These are phyloP conservation scores for Suhomyces kunorum DNA, from an alignment of 1,139 yeast genomes.

Conservation along the genomic window DNA sequence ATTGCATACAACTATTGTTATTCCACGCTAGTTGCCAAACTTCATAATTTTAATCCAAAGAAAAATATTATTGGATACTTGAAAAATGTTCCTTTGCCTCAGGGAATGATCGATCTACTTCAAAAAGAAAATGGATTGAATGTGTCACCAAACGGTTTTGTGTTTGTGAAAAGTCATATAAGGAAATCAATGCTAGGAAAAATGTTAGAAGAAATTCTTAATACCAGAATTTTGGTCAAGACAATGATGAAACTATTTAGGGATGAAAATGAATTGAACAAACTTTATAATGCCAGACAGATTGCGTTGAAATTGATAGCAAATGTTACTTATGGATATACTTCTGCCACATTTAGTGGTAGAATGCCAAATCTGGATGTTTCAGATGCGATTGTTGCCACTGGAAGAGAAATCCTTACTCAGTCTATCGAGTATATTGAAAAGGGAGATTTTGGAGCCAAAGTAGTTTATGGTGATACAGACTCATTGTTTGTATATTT, in stretches of 20 bases:
- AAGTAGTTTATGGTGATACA: slow-evolving; percentile 95
- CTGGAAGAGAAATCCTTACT: slow-evolving; percentile 82
- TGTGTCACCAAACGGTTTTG: slow-evolving; percentile 84
- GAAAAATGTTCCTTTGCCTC: slow-evolving; percentile 50
- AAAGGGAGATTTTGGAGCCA: slow-evolving; percentile 71
- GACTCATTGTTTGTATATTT: slow-evolving; percentile 89
- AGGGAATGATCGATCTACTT: slow-evolving; percentile 57
- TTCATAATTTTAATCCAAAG: slow-evolving; percentile 52
- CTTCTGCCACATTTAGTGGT: slow-evolving; percentile 93
- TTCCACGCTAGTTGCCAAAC: slow-evolving; percentile 78
- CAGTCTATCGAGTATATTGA: slow-evolving; percentile 73
- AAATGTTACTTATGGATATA: slow-evolving; percentile 93
- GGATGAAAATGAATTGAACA: slow-evolving; percentile 47
- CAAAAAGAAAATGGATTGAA: slow-evolving; percentile 51
- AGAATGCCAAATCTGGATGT: slow-evolving; percentile 96
- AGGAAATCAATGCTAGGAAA: slow-evolving; percentile 76
- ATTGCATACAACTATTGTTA: slow-evolving; percentile 92
- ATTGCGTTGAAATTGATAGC: slow-evolving; percentile 87
- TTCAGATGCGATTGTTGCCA: slow-evolving; percentile 91
- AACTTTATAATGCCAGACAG: slow-evolving; percentile 74
- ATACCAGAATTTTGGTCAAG: slow-evolving; percentile 77
- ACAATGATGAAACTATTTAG: slow-evolving; percentile 61
- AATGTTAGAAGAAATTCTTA: slow-evolving; percentile 81
- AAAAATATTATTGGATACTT: slow-evolving; percentile 43
- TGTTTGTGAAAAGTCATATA: slow-evolving; percentile 65